phyloP scores from a whole-genome alignment of 805 yeast species.

The Cyberlindnera xishuangbannaensis region DNA sequence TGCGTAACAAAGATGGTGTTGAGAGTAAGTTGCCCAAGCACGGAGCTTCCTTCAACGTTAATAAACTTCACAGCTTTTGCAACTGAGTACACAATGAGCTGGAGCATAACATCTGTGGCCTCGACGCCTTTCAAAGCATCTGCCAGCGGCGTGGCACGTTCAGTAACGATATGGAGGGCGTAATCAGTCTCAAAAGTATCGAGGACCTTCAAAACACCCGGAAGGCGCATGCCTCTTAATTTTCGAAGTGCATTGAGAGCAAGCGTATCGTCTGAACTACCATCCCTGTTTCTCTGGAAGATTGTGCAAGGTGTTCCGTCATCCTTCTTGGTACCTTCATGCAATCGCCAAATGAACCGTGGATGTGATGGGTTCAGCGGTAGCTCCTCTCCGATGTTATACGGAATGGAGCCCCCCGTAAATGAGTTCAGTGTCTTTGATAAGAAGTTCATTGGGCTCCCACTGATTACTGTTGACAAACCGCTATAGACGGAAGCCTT shows the following conservation, averaged over 20 bases:
- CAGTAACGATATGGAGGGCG: conserved; percentile 57
- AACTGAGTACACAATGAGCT: conserved; percentile 53
- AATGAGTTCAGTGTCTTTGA: conserved; percentile 53
- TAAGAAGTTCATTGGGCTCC: conserved; percentile 54
- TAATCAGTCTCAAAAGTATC: conserved; percentile 63
- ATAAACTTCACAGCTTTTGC: conserved; percentile 51
- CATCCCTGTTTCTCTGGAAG: conserved; percentile 53
- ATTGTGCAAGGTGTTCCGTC: conserved; percentile 50
- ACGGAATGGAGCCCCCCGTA: conserved; percentile 55
- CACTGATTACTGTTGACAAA: no score
- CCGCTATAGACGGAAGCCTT: no score
- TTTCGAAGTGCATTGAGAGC: conserved; percentile 42
- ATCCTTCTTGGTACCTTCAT: conserved; percentile 49
- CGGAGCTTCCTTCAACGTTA: conserved; percentile 46
- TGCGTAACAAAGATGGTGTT: conserved; percentile 59
- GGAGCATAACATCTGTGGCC: conserved; percentile 31
- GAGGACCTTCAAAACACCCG: conserved; percentile 58
- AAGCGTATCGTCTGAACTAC: conserved; percentile 29
- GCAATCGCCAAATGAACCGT: conserved; percentile 54
- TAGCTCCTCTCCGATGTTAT: conserved; percentile 42
- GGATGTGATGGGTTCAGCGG: conserved; percentile 27
- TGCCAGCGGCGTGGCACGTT: conserved; percentile 51
- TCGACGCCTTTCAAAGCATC: conserved; percentile 30
- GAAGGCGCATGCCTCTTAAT: conserved; percentile 55
- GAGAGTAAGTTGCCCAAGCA: conserved; percentile 57